These are phyloP conservation scores for Trichosporon sp. DNA, from an alignment of 1,284 basidiomycete species.

Conservation along the genomic window DNA sequence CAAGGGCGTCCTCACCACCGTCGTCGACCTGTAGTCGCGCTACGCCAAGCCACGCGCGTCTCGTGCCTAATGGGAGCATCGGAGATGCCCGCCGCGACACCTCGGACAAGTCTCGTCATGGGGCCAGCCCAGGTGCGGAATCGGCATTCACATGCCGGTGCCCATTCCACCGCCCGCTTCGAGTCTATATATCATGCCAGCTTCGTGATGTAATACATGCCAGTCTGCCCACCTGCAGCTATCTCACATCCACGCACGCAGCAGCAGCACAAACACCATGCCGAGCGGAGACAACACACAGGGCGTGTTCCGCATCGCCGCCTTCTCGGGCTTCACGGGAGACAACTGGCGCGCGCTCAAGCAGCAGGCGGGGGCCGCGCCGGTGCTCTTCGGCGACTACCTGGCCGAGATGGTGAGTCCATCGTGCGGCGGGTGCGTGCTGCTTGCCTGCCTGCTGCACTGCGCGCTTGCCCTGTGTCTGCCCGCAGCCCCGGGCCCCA, in stretches of 20 bases:
- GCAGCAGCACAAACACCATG: background rate
- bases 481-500: background rate
- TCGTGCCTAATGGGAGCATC: background rate
- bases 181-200: background rate
- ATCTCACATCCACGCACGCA: background rate
- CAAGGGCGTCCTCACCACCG: constrained; percentile 17
- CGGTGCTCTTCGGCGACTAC: constrained; percentile 24
- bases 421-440: background rate
- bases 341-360: constrained; percentile 14
- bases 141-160: no score
- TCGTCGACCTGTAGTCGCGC: constrained; percentile 22
- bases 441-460: no score
- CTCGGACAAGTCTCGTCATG: background rate
- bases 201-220: background rate
- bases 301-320: constrained; percentile 21
- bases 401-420: constrained; percentile 21
- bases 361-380: constrained; percentile 11
- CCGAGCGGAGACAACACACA: background rate
- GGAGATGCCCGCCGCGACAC: background rate
- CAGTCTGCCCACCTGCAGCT: background rate
- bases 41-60: background rate
- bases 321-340: constrained; percentile 17
- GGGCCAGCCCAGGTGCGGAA: no score
- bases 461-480: no score
- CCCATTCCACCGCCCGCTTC: background rate